A percentile compares a stretch with the other conserved stretches of the same genome.
phyloP scores from a whole-genome alignment of 345 rosid genomes.

The Crucihimalaya himalaica region DNA sequence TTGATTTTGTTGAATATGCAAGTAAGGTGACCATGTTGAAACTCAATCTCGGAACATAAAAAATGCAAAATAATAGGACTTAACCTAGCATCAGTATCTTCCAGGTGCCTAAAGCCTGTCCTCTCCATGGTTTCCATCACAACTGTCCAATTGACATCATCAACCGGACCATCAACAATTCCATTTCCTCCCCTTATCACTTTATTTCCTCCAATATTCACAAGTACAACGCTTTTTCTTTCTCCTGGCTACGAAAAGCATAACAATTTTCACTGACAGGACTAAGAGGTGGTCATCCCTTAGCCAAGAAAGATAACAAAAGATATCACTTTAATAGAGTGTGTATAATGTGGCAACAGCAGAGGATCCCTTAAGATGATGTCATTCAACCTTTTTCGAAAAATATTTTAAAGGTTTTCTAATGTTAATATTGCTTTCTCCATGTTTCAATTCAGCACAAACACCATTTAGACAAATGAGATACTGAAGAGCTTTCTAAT shows the following conservation, averaged over 20 bases:
- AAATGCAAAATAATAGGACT: constrained; percentile 27
- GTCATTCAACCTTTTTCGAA: background rate
- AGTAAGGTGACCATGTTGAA: background rate
- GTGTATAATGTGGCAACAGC: background rate
- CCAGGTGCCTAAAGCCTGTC: constrained; percentile 52
- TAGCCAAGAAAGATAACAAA: background rate
- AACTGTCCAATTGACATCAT: constrained; percentile 46
- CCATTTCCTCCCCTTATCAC: constrained; percentile 89
- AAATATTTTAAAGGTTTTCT: background rate
- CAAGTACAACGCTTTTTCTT: constrained; percentile 69
- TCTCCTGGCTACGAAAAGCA: constrained; percentile 88
- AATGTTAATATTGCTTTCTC: background rate
- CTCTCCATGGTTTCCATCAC: constrained; percentile 50
- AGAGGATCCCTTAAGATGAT: constrained; percentile 2
- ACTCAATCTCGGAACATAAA: constrained; percentile 10
- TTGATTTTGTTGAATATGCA: background rate
- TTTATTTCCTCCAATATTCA: constrained; percentile 75
- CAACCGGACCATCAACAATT: constrained; percentile 62
- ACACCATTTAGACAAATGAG: constrained; percentile 14
- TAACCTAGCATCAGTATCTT: constrained; percentile 74
- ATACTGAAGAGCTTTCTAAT: constrained; percentile 7
- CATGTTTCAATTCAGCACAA: background rate
- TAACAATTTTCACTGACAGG: constrained; percentile 13
- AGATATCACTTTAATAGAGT: background rate
- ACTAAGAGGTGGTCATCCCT: constrained; percentile 20